phyloP scores from a whole-genome alignment of 306 rosid species.

The Rosa multiflora region DNA sequence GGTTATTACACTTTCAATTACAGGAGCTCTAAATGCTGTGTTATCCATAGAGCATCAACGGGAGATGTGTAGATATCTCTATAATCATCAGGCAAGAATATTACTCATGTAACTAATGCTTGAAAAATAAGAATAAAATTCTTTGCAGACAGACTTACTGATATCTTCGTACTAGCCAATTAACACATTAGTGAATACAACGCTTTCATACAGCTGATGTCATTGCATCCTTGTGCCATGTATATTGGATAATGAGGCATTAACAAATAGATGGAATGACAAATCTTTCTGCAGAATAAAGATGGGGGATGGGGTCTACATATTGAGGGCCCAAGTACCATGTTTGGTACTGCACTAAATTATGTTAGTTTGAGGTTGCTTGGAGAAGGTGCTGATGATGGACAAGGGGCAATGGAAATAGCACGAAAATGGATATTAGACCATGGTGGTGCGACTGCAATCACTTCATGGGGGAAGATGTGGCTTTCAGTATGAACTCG shows the following conservation, averaged over 20 bases:
- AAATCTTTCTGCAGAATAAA: constrained; percentile 27
- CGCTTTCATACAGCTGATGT: neutral
- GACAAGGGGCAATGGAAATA: constrained; percentile 24
- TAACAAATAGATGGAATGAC: neutral
- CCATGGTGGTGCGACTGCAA: constrained; percentile 34
- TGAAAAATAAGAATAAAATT: neutral
- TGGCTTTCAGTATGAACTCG: constrained; percentile 37
- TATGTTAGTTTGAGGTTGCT: constrained; percentile 37
- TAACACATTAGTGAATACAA: neutral
- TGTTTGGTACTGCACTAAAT: constrained; percentile 34
- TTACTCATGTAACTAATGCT: neutral
- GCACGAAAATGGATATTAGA: constrained; percentile 40
- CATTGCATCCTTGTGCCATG: neutral
- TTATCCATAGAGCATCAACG: constrained; percentile 30
- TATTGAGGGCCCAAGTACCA: constrained; percentile 43
- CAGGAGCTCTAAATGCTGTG: constrained; percentile 40
- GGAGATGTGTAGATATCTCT: constrained; percentile 37
- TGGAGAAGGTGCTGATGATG: constrained; percentile 39
- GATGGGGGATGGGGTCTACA: constrained; percentile 49
- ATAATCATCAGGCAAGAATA: constrained; percentile 43
- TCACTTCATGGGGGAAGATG: constrained; percentile 45
- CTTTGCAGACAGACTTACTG: neutral
- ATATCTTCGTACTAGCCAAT: neutral
- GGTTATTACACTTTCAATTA: constrained; percentile 37
- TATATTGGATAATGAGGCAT: neutral